A percentile compares a stretch with the other conserved stretches of the same genome.
Conservation (phyloP, 176 grass and related monocot species). For the Melocanna baccifera region DNA sequence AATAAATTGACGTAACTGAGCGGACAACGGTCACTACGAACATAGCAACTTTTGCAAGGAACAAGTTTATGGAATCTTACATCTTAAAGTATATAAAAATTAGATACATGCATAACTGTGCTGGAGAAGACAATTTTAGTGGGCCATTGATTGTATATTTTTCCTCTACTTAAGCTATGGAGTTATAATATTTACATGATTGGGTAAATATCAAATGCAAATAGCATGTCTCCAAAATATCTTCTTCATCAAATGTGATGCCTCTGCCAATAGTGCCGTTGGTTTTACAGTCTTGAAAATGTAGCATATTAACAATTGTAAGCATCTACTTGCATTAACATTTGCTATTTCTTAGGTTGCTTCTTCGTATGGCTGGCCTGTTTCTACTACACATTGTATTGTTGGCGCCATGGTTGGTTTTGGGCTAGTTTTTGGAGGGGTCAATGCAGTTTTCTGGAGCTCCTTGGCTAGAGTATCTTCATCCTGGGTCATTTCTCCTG, state of each 20-base stretch:
- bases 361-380: conserved; percentile 95
- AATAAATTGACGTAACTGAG: neutral
- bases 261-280: neutral
- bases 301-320: conserved; percentile 17
- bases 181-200: conserved; percentile 5
- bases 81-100: neutral
- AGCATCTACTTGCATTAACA: conserved; percentile 5
- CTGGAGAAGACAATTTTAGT: neutral
- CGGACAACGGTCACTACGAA: neutral
- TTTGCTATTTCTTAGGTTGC: conserved; percentile 64
- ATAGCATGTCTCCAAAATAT: neutral
- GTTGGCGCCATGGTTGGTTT: conserved; percentile 99
- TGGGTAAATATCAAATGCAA: conserved; percentile 8
- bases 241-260: neutral
- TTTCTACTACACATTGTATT: conserved; percentile 98
- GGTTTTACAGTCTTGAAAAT: conserved; percentile 10
- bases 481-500: conserved; percentile 92
- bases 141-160: conserved; percentile 10
- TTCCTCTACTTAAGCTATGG: conserved; percentile 2
- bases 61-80: neutral
- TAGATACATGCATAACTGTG: neutral
- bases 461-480: conserved; percentile 94
- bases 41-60: neutral
- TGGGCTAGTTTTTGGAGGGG: conserved; percentile 76
- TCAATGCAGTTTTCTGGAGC: conserved; percentile 84